Evolutionary conservation across 495 filamentous ascomycete species (phyloP).

Genomic region (Hyaloscypha hepaticicola): DNA sequence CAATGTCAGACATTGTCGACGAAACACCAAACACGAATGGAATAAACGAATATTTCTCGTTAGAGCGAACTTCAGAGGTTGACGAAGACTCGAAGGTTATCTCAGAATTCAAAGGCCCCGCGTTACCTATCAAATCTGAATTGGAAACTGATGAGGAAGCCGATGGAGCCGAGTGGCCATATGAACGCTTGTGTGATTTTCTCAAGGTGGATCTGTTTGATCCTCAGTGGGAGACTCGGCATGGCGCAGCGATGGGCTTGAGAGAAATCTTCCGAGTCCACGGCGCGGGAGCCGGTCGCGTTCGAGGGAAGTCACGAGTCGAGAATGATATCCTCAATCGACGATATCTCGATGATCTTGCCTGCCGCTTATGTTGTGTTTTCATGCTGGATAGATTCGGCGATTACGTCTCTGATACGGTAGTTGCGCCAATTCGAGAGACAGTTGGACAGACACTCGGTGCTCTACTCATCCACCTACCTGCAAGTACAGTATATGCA

Average conservation of each 20-base stretch:
- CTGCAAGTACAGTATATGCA: conserved; percentile 68
- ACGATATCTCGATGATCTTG: conserved; percentile 87
- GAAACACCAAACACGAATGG: conserved; percentile 46
- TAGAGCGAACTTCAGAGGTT: conserved; percentile 66
- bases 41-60: conserved; percentile 75
- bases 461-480: conserved; percentile 78
- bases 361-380: conserved; percentile 88
- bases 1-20: conserved; percentile 67
- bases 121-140: conserved; percentile 59
- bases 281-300: conserved; percentile 84
- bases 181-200: conserved; percentile 89
- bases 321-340: conserved; percentile 80
- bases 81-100: conserved; percentile 91
- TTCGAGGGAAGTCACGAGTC: conserved; percentile 61
- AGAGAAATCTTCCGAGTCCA: conserved; percentile 91
- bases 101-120: conserved; percentile 89
- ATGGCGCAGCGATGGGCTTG: conserved; percentile 93
- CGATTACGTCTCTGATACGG: conserved; percentile 96
- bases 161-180: conserved; percentile 89
- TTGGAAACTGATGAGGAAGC: conserved; percentile 67
- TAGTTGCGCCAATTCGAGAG: conserved; percentile 92
- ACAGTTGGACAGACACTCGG: conserved; percentile 96
- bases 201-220: conserved; percentile 92
- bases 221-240: conserved; percentile 92
- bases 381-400: conserved; percentile 97